Base-by-base conservation (phyloP, 768 basidiomycete species). In the Boletus sensibilis region DNA sequence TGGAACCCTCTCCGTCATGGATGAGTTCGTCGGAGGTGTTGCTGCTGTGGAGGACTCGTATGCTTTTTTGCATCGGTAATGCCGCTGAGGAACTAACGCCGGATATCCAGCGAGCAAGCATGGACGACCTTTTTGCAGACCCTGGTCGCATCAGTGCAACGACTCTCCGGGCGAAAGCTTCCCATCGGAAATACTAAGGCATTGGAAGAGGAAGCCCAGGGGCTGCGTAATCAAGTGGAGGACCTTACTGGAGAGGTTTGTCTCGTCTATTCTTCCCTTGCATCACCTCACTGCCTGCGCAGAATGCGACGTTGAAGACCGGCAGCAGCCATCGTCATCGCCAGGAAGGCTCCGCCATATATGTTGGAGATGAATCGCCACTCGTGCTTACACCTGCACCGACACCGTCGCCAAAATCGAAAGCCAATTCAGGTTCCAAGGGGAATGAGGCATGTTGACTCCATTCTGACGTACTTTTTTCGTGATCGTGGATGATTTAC, bases 221-320 rank as follows among this genome's bases (percentile, higher is more conserved):
- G 72, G 4, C 73, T 93, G 42, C 80, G 83, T 12, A 67, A 64
- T 10, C 79, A 82, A 65, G 80, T 90, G 1, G 85, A 88, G 33
- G 78, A 83, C 50, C 78, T 92, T 4, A 82, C 72, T 40, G 81
- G 82, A 46, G 88, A 92, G 80, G 88, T 88, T 60, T 46, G 72
- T 62, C 14, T 41, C 42, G n/a, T 31, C 2, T 42, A 5, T 21
- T 23, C 20, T 45, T 14, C 2, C 45, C 50, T 9, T 27, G 3
- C 23, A 7, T 33, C 8, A 7, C 34, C 29, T 61, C 38, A 59
- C 29, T 9, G 10, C 20, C 39, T 39, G 44, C 7, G 3, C 25
- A 68, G 68, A 59, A 57, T 34, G 39, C 35, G 3, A 23, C 27
- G 34, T 42, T 41, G 25, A 60, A 59, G 51, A 34, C 49, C 0